Evolutionary conservation across 2,329 filamentous ascomycete genomes (phyloP).

Genomic region (Pseudogymnoascus destructans): DNA sequence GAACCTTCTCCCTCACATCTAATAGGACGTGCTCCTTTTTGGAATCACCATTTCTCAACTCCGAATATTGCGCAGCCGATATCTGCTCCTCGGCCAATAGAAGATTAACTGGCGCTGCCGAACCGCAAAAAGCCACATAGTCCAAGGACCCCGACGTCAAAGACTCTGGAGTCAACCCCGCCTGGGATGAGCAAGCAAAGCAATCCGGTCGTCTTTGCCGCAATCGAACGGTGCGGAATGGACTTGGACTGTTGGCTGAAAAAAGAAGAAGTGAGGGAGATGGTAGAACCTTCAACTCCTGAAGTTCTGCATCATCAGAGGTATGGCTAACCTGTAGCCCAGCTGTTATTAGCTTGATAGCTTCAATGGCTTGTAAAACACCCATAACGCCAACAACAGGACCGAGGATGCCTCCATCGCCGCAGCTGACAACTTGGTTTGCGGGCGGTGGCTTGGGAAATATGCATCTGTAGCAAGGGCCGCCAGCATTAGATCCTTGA

Average conservation of each 20-base stretch:
- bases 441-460: conserved; percentile 80
- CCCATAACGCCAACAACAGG: conserved; percentile 92
- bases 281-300: conserved; percentile 13
- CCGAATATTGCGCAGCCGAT: conserved; percentile 44
- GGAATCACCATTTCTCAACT: conserved; percentile 16
- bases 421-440: conserved; percentile 71
- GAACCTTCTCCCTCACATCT: conserved; percentile 74
- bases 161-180: conserved; percentile 48
- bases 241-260: conserved; percentile 37
- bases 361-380: conserved; percentile 77
- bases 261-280: conserved; percentile 32
- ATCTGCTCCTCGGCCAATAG: conserved; percentile 55
- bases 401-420: conserved; percentile 83
- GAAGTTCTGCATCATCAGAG: conserved; percentile 9
- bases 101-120: conserved; percentile 38
- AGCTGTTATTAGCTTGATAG: conserved; percentile 63
- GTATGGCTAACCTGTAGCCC: conserved; percentile 10
- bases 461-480: conserved; percentile 87
- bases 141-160: conserved; percentile 57
- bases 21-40: conserved; percentile 44
- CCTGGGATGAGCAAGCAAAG: conserved; percentile 56
- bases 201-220: conserved; percentile 57
- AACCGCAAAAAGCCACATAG: conserved; percentile 78
- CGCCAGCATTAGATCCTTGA: conserved; percentile 43
- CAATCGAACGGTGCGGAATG: conserved; percentile 65